phyloP scores from a whole-genome alignment of 805 yeast genomes.

The Candida xyloterini region DNA sequence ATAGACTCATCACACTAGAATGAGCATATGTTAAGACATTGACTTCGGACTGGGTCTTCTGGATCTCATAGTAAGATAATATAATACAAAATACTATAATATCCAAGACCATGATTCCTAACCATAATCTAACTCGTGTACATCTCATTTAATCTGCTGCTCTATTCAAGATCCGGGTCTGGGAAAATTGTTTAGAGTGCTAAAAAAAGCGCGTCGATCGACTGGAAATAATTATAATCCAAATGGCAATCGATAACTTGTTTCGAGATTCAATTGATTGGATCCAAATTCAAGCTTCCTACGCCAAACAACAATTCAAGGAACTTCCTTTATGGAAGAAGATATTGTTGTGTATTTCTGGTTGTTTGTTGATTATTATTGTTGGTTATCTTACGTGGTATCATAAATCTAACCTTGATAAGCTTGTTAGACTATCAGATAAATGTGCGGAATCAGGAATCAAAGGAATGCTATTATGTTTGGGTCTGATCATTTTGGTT shows the following conservation, averaged over 20 bases:
- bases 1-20: conserved; percentile 6
- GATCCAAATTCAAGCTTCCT: background rate
- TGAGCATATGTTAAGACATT: conserved; percentile 4
- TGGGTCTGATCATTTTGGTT: conserved; percentile 55
- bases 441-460: conserved; percentile 34
- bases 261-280: background rate
- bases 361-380: background rate
- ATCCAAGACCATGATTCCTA: conserved; percentile 1
- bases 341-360: conserved; percentile 4
- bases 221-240: background rate
- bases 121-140: conserved; percentile 1
- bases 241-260: background rate
- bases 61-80: conserved; percentile 7
- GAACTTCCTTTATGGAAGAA: conserved; percentile 7
- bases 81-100: conserved; percentile 2
- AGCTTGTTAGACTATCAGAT: conserved; percentile 43
- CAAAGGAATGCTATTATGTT: conserved; percentile 39
- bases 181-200: background rate
- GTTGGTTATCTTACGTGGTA: conserved; percentile 7
- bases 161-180: conserved; percentile 4
- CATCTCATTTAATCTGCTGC: background rate
- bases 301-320: background rate
- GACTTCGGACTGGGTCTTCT: conserved; percentile 7
- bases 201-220: conserved; percentile 9
- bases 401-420: conserved; percentile 36